These are phyloP conservation scores for Phellopilus nigrolimitatus DNA, from an alignment of 1,284 basidiomycete genomes.

Conservation along the genomic window DNA sequence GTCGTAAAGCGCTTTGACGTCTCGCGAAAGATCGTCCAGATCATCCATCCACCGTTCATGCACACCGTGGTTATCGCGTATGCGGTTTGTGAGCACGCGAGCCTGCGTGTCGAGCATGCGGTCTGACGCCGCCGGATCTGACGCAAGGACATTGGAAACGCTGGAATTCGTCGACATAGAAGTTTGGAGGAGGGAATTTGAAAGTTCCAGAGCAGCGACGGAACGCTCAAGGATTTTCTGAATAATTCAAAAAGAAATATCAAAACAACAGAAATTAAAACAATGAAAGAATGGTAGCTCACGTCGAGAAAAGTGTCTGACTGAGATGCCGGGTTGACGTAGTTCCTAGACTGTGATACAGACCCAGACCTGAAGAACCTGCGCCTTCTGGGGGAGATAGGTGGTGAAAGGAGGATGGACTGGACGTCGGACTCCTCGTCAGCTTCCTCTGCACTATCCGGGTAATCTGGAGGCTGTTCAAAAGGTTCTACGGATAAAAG, in stretches of 20 bases:
- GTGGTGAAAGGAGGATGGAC: conserved; percentile 20
- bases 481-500: conserved; percentile 33
- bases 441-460: conserved; percentile 68
- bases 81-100: conserved; percentile 46
- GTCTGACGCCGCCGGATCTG: conserved; percentile 34
- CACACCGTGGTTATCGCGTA: conserved; percentile 37
- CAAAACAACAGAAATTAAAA: neutral
- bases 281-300: neutral
- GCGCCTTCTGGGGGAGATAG: conserved; percentile 21
- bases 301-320: conserved; percentile 23
- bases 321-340: conserved; percentile 28
- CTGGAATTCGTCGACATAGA: conserved; percentile 65
- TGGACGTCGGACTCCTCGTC: conserved; percentile 61
- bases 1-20: conserved; percentile 52
- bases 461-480: conserved; percentile 68
- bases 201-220: conserved; percentile 78
- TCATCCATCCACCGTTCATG: conserved; percentile 61
- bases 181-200: conserved; percentile 67
- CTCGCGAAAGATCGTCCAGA: conserved; percentile 57
- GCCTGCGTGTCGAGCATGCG: conserved; percentile 40
- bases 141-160: conserved; percentile 44
- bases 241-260: conserved; percentile 35
- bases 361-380: conserved; percentile 22
- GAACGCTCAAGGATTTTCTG: conserved; percentile 72
- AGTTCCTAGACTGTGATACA: conserved; percentile 18